Evolutionary conservation across 495 filamentous ascomycete species (phyloP).

Genomic region (Amorphotheca resinae): DNA sequence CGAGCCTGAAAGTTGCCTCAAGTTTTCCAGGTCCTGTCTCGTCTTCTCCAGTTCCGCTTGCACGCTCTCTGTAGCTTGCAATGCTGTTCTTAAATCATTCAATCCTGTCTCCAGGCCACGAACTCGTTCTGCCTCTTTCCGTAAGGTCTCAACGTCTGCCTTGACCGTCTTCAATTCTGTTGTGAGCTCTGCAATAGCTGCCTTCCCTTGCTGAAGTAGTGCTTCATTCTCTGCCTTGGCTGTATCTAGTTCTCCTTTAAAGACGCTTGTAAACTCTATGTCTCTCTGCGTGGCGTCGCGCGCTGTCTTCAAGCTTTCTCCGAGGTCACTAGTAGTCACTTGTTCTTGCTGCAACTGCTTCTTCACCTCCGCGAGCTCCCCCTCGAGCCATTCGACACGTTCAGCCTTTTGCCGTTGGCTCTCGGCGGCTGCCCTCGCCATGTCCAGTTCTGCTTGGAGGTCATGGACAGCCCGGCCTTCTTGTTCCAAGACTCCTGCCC

Average conservation of each 20-base stretch:
- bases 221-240: conserved; percentile 13
- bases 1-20: conserved; percentile 14
- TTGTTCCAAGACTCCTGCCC: conserved; percentile 13
- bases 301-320: conserved; percentile 11
- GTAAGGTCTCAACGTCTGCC: conserved; percentile 11
- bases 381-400: conserved; percentile 12
- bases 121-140: conserved; percentile 14
- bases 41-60: conserved; percentile 14
- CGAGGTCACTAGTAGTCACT: conserved; percentile 8
- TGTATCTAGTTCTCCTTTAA: conserved; percentile 11
- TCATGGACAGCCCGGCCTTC: conserved; percentile 8
- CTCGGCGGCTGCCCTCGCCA: conserved; percentile 8
- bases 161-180: conserved; percentile 8
- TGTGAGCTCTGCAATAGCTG: conserved; percentile 11
- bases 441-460: conserved; percentile 13
- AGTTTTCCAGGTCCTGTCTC: conserved; percentile 11
- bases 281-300: conserved; percentile 7
- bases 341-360: conserved; percentile 13
- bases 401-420: conserved; percentile 11
- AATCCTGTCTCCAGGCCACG: conserved; percentile 10
- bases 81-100: conserved; percentile 13
- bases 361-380: conserved; percentile 10
- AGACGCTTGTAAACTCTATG: conserved; percentile 7
- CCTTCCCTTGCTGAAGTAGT: conserved; percentile 11
- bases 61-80: conserved; percentile 7